Evolutionary conservation across 2,329 filamentous ascomycete species (phyloP).

Genomic region (Ramularia collo-cygni): DNA sequence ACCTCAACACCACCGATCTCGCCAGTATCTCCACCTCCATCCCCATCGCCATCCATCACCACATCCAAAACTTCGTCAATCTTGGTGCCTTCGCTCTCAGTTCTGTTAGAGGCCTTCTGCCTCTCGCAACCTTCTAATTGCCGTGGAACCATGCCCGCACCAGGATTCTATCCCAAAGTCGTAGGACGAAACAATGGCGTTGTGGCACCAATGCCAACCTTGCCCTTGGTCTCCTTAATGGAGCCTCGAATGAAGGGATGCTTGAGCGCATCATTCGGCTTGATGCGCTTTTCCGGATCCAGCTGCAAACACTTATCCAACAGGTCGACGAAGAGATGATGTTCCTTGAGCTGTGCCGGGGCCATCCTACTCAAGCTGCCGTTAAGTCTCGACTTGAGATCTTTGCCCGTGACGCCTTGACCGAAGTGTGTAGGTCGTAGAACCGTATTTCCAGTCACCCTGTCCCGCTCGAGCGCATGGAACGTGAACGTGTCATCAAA

Average conservation of each 20-base stretch:
- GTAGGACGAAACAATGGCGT: constrained; percentile 11
- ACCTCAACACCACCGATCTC: no score
- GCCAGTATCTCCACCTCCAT: no score
- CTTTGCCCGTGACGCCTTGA: constrained; percentile 58
- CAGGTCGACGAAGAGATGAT: constrained; percentile 78
- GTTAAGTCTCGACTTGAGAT: constrained; percentile 73
- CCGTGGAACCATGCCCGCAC: background rate
- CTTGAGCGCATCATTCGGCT: constrained; percentile 74
- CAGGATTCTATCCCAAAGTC: constrained; percentile 12
- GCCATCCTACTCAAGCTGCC: constrained; percentile 61
- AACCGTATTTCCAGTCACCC: constrained; percentile 74
- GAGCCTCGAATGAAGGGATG: constrained; percentile 67
- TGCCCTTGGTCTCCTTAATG: constrained; percentile 7
- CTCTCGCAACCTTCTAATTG: no score
- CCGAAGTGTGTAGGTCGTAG: constrained; percentile 58
- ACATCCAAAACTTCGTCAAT: no score
- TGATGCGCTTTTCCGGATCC: constrained; percentile 88
- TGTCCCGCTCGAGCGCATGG: constrained; percentile 76
- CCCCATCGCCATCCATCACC: no score
- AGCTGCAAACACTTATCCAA: constrained; percentile 81
- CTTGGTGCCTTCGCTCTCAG: no score
- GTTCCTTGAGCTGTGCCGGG: constrained; percentile 66
- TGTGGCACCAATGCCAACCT: constrained; percentile 1
- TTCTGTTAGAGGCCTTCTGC: no score
- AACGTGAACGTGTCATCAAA: constrained; percentile 67